Evolutionary conservation across 768 basidiomycete genomes (phyloP).

Genomic region (Xerocomus brunneocitrinus): DNA sequence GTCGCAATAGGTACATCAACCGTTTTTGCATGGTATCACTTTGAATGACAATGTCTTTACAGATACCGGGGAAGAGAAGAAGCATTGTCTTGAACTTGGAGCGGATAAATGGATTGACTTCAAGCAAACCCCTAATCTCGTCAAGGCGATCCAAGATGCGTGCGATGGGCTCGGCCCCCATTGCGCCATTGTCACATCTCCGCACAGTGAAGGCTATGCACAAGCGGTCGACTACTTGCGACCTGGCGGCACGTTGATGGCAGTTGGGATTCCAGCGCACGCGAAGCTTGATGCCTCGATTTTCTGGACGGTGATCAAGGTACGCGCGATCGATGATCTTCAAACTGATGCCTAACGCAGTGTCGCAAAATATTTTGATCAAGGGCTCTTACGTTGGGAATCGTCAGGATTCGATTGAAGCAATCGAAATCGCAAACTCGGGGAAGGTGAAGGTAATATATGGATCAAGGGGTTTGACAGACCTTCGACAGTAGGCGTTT

Average conservation of each 20-base stretch:
- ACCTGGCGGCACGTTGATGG: conserved; percentile 67
- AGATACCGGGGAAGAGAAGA: conserved; percentile 68
- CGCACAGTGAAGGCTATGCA: conserved; percentile 36
- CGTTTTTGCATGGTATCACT: not conserved
- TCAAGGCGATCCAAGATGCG: conserved; percentile 55
- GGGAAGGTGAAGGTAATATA: conserved; percentile 67
- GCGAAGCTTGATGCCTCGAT: conserved; percentile 57
- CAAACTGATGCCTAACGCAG: not conserved
- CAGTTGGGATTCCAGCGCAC: conserved; percentile 67
- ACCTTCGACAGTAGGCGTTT: conserved; percentile 48
- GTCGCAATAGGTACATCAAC: conserved; percentile 36
- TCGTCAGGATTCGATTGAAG: conserved; percentile 80
- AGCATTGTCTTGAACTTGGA: conserved; percentile 13
- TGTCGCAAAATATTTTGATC: conserved; percentile 22
- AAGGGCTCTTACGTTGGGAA: conserved; percentile 53
- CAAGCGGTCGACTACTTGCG: conserved; percentile 76
- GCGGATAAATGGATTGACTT: conserved; percentile 57
- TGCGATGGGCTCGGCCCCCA: conserved; percentile 73
- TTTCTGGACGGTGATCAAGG: conserved; percentile 69
- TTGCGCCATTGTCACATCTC: conserved; percentile 58
- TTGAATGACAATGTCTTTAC: not conserved
- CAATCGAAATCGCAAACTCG: conserved; percentile 66
- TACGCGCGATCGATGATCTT: conserved; percentile 11
- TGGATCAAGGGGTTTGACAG: conserved; percentile 40
- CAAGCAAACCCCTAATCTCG: conserved; percentile 58